Evolutionary conservation across 78 protist genomes (phyloP).

Genomic region (Dictyostelium capitatum): DNA sequence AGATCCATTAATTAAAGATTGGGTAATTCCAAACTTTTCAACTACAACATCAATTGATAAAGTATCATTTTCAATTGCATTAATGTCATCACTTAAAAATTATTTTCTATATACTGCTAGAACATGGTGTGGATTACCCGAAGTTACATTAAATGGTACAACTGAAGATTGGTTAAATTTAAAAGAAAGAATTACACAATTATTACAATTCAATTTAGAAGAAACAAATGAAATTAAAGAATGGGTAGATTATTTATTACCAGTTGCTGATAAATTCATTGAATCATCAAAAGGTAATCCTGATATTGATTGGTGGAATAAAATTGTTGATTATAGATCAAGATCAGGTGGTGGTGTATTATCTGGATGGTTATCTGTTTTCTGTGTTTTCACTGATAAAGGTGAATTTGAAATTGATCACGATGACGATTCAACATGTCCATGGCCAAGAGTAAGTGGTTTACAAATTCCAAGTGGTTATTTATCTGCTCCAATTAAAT

Average conservation of each 20-base stretch:
- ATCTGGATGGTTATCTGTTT: slow-evolving; percentile 28
- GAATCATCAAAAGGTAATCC: slow-evolving; percentile 37
- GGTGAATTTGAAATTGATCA: neutral
- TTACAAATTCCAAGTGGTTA: neutral
- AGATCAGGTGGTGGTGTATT: slow-evolving; percentile 36
- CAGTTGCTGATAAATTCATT: slow-evolving; percentile 58
- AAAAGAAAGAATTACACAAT: slow-evolving; percentile 9
- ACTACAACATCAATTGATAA: slow-evolving; percentile 53
- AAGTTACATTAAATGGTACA: slow-evolving; percentile 51
- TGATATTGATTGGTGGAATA: slow-evolving; percentile 54
- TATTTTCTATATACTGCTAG: slow-evolving; percentile 40
- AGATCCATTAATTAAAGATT: slow-evolving; percentile 38
- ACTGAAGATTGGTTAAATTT: slow-evolving; percentile 17
- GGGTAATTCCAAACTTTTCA: slow-evolving; percentile 60
- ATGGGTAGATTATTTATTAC: slow-evolving; percentile 34
- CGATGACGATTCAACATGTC: neutral
- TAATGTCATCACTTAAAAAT: slow-evolving; percentile 55
- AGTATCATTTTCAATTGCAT: slow-evolving; percentile 42
- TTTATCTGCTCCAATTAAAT: neutral
- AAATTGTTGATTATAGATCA: slow-evolving; percentile 18
- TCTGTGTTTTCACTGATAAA: neutral
- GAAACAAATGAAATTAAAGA: slow-evolving; percentile 4
- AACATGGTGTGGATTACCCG: slow-evolving; percentile 39
- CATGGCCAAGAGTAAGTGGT: neutral
- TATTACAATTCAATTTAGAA: slow-evolving; percentile 12